Percentiles rank a stretch among this genome's conserved stretches.
Conservation (phyloP, 352 stramenopile genomes). For the Phytopythium kandeliae region DNA sequence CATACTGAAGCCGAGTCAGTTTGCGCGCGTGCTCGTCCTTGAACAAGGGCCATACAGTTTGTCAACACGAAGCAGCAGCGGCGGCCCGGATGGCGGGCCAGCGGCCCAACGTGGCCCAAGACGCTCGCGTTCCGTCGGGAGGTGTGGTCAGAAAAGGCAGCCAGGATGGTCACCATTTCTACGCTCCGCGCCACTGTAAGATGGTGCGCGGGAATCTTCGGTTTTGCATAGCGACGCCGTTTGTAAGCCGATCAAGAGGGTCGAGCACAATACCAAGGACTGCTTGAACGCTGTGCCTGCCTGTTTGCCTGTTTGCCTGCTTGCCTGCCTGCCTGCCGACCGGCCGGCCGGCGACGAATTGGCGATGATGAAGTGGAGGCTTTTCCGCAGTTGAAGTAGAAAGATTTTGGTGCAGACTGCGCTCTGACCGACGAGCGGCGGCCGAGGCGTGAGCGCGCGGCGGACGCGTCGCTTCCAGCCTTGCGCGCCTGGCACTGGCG, state of each 20-base stretch:
- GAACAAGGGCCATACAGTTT: not conserved
- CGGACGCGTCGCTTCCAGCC: too few species aligned
- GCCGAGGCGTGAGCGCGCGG: too few species aligned
- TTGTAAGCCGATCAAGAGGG: too few species aligned
- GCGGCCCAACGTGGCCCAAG: too few species aligned
- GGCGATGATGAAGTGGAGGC: not conserved
- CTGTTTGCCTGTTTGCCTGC: too few species aligned
- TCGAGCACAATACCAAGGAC: too few species aligned
- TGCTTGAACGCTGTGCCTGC: not conserved
- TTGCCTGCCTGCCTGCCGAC: too few species aligned
- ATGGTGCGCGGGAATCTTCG: not conserved
- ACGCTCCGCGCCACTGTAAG: not conserved
- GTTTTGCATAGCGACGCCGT: too few species aligned
- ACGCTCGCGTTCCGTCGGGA: too few species aligned
- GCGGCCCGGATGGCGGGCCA: too few species aligned
- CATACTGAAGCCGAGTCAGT: not conserved
- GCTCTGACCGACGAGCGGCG: too few species aligned
- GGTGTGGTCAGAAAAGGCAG: conserved; percentile 2
- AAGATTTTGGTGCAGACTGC: conserved; percentile 4
- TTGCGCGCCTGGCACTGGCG: too few species aligned
- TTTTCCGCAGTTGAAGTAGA: conserved; percentile 10
- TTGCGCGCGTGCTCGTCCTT: not conserved
- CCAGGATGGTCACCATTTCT: not conserved
- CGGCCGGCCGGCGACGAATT: not conserved
- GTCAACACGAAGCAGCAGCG: conserved; percentile 5